These are phyloP conservation scores for Lecanosticta acicola DNA, from an alignment of 2,329 filamentous ascomycete genomes.

Conservation along the genomic window DNA sequence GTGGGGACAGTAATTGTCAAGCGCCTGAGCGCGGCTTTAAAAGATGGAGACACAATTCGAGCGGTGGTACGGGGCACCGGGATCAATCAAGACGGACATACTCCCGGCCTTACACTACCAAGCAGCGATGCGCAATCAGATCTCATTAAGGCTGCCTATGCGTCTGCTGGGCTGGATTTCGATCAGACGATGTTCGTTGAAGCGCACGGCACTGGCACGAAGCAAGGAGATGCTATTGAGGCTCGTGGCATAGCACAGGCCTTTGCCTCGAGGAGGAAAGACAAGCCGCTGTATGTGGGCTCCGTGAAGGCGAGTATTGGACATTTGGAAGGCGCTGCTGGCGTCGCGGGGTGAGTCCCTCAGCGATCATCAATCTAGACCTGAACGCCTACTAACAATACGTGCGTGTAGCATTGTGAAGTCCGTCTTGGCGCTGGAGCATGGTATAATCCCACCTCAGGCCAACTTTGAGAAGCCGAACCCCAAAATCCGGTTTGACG, in stretches of 20 bases:
- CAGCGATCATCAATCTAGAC: background rate
- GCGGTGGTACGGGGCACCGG: constrained; percentile 33
- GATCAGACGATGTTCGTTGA: constrained; percentile 5
- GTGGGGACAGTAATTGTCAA: constrained; percentile 32
- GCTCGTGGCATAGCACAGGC: background rate
- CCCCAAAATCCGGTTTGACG: constrained; percentile 25
- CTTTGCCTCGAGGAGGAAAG: background rate
- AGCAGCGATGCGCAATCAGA: constrained; percentile 31
- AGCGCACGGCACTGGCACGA: constrained; percentile 9
- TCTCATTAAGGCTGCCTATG: constrained; percentile 16
- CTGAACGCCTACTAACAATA: too few relatives aligned
- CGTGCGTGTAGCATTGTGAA: constrained; percentile 15
- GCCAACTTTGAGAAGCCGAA: constrained; percentile 22
- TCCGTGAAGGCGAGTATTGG: constrained; percentile 35
- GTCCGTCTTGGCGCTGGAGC: constrained; percentile 20
- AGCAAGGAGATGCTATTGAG: constrained; percentile 5
- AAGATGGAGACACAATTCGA: constrained; percentile 20
- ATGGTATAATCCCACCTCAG: constrained; percentile 23
- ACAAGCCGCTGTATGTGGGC: background rate
- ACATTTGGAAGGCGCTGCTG: constrained; percentile 13
- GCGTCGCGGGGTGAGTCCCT: constrained; percentile 5
- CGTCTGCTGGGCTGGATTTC: constrained; percentile 1
- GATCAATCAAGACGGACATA: constrained; percentile 34
- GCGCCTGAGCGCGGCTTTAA: constrained; percentile 3
- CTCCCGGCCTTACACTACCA: constrained; percentile 36